These are phyloP conservation scores for Gracilaria caudata DNA, from an alignment of 23 red algal species.

Conservation along the genomic window DNA sequence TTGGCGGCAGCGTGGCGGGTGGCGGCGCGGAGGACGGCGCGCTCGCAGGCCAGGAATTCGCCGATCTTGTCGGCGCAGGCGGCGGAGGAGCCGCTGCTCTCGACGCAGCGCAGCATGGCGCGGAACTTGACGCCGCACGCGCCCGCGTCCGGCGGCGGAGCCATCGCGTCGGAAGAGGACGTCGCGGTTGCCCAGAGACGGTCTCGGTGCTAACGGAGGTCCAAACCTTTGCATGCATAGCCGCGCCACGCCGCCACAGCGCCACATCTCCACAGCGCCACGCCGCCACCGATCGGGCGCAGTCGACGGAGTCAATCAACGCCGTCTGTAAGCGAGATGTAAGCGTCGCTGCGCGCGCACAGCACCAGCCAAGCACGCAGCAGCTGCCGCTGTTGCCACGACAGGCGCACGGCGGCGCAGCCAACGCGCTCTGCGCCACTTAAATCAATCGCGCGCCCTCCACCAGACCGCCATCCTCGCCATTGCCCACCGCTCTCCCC, in stretches of 20 bases:
- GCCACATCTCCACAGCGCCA: not conserved
- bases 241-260: no score
- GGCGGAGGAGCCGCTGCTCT: conserved; percentile 16
- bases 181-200: no score
- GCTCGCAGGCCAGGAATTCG: conserved; percentile 56
- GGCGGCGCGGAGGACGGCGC: conserved; percentile 42
- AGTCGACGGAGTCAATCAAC: not conserved
- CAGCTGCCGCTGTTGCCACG: not conserved
- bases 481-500: not conserved
- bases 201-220: no score
- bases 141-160: not conserved
- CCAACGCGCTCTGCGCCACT: not conserved
- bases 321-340: not conserved
- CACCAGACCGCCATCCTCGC: not conserved
- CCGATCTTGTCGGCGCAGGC: conserved; percentile 43
- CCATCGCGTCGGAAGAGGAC: no score
- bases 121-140: conserved; percentile 61
- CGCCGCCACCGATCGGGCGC: not conserved
- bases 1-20: not conserved
- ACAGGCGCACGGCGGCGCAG: no score
- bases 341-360: not conserved
- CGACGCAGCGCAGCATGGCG: conserved; percentile 57
- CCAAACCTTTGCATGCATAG: no score
- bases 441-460: not conserved
- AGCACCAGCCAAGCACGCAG: not conserved